Evolutionary conservation across 2,329 filamentous ascomycete genomes (phyloP).

Genomic region (Diaporthe sp.): DNA sequence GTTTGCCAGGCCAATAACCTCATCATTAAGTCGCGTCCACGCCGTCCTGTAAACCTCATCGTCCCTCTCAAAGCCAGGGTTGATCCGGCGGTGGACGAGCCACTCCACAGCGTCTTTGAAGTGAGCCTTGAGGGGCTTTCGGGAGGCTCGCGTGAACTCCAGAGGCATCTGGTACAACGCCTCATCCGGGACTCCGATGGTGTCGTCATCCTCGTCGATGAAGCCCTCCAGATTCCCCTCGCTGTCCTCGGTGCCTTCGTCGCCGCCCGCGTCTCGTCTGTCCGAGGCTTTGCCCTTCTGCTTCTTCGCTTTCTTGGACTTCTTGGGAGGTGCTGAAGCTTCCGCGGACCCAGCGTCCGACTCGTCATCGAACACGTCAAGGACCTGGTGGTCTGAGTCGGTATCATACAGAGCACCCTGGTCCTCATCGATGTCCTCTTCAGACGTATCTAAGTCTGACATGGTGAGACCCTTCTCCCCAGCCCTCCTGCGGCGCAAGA

Average conservation of each 20-base stretch:
- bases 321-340: conserved; percentile 37
- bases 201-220: conserved; percentile 71
- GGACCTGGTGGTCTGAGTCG: conserved; percentile 49
- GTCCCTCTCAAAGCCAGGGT: conserved; percentile 75
- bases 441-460: conserved; percentile 49
- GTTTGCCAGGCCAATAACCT: conserved; percentile 75
- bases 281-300: conserved; percentile 41
- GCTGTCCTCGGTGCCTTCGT: conserved; percentile 31
- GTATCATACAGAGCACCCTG: conserved; percentile 55
- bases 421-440: conserved; percentile 58
- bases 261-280: conserved; percentile 24
- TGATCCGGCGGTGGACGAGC: conserved; percentile 85
- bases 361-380: conserved; percentile 53
- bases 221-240: conserved; percentile 66
- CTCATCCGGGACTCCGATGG: conserved; percentile 69
- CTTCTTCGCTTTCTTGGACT: conserved; percentile 39
- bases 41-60: conserved; percentile 77
- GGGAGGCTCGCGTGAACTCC: conserved; percentile 76
- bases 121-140: conserved; percentile 78
- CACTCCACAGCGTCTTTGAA: conserved; percentile 83
- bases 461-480: conserved; percentile 55
- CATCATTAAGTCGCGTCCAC: conserved; percentile 80
- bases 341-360: conserved; percentile 44
- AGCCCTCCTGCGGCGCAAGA: conserved; percentile 55
- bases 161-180: conserved; percentile 67